Conservation (phyloP, 2,329 filamentous ascomycete genomes). For the Ceratocystis eucalypticola region DNA sequence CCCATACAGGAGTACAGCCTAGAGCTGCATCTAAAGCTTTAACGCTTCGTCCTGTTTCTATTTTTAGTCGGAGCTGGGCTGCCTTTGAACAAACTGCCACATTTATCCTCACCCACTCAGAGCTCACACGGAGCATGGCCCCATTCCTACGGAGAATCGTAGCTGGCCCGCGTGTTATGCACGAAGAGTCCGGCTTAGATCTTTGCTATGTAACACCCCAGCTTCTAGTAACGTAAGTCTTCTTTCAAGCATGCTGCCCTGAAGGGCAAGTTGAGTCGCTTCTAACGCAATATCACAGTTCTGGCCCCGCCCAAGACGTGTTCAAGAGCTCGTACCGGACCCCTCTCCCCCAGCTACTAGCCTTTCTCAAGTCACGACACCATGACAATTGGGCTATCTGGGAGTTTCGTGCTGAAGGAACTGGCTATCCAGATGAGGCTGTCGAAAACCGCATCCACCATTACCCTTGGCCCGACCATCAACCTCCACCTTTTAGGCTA, state of each 20-base stretch:
- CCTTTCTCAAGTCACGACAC: slow-evolving; percentile 78
- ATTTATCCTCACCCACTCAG: slow-evolving; percentile 11
- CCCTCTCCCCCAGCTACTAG: slow-evolving; percentile 72
- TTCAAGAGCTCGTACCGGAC: slow-evolving; percentile 90
- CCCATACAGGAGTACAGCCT: background rate
- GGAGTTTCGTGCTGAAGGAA: slow-evolving; percentile 95
- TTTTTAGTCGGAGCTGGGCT: background rate
- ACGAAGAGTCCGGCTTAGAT: slow-evolving; percentile 79
- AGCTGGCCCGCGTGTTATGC: slow-evolving; percentile 68
- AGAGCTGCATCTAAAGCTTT: background rate
- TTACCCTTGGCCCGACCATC: slow-evolving; percentile 94
- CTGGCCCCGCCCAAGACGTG: slow-evolving; percentile 78
- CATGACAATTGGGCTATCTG: slow-evolving; percentile 81
- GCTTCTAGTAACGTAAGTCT: slow-evolving; percentile 47
- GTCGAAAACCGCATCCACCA: slow-evolving; percentile 78
- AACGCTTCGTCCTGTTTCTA: background rate
- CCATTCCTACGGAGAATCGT: slow-evolving; percentile 82
- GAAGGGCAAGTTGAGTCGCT: background rate
- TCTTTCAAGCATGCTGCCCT: no score
- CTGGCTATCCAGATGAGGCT: slow-evolving; percentile 81
- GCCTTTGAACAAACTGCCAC: slow-evolving; percentile 8
- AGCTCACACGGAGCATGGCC: slow-evolving; percentile 34
- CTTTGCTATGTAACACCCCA: slow-evolving; percentile 89
- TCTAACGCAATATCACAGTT: slow-evolving; percentile 41
- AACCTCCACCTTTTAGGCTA: slow-evolving; percentile 82